These are phyloP conservation scores for Candida frijolesensis DNA, from an alignment of 1,139 yeast genomes.

Conservation along the genomic window DNA sequence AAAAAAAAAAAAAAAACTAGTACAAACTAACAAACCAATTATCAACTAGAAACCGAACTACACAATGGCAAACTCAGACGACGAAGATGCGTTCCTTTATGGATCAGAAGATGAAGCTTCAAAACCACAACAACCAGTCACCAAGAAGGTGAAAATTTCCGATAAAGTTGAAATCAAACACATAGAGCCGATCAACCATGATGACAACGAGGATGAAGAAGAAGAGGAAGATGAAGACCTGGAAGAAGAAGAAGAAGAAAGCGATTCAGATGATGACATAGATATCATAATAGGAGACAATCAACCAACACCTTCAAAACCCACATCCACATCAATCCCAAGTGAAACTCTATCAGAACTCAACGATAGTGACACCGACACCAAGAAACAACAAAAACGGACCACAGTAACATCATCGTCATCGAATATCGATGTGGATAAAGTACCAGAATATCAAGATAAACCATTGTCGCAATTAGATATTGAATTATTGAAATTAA, in stretches of 20 bases:
- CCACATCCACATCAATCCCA: conserved; percentile 24
- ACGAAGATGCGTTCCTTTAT: conserved; percentile 83
- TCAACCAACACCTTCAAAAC: conserved; percentile 25
- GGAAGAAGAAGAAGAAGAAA: conserved; percentile 17
- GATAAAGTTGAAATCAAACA: conserved; percentile 7
- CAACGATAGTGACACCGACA: conserved; percentile 49
- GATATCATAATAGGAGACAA: conserved; percentile 35
- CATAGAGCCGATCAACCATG: not conserved
- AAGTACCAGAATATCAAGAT: conserved; percentile 80
- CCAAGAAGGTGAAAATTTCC: conserved; percentile 18
- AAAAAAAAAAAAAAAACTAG: not conserved
- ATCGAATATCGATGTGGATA: conserved; percentile 68
- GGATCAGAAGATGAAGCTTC: conserved; percentile 56
- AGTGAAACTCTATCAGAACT: conserved; percentile 25
- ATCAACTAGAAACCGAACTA: not conserved
- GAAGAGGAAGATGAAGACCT: conserved; percentile 8
- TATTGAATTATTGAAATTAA: conserved; percentile 80
- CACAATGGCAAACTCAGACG: conserved; percentile 47
- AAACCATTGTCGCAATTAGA: conserved; percentile 83
- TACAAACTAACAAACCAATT: not conserved
- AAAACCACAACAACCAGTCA: conserved; percentile 11
- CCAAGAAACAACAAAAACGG: conserved; percentile 10
- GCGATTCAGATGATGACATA: conserved; percentile 50
- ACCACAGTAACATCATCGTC: conserved; percentile 37
- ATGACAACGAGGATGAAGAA: conserved; percentile 5